A percentile compares a stretch with the other conserved stretches of the same genome.
These are phyloP conservation scores for Biscogniauxia sp. DNA, from an alignment of 2,329 filamentous ascomycete genomes.

Conservation along the genomic window DNA sequence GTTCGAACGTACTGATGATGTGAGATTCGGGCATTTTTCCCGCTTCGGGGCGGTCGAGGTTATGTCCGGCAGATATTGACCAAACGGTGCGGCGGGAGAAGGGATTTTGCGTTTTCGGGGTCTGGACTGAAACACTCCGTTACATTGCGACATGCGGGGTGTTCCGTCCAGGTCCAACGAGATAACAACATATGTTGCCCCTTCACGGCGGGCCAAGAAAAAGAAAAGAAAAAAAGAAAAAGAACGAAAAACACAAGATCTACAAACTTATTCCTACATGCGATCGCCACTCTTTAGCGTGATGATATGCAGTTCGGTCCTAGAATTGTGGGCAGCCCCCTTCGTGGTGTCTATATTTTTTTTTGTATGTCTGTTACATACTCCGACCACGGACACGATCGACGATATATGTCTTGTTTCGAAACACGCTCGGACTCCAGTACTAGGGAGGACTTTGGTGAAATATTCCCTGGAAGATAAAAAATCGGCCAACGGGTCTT, in stretches of 20 bases:
- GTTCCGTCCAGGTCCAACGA: constrained; percentile 12
- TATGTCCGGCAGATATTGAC: constrained; percentile 1
- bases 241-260: background rate
- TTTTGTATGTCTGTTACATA: background rate
- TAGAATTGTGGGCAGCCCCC: background rate
- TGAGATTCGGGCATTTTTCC: constrained; percentile 21
- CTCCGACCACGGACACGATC: background rate
- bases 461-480: background rate
- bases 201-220: background rate
- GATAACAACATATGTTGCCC: constrained; percentile 3
- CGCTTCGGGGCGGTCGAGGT: constrained; percentile 11
- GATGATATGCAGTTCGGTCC: background rate
- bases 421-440: background rate
- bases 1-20: constrained; percentile 14
- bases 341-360: background rate
- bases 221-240: background rate
- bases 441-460: background rate
- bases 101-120: constrained; percentile 13
- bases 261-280: background rate
- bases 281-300: background rate
- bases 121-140: constrained; percentile 15
- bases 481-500: background rate
- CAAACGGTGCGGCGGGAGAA: constrained; percentile 14
- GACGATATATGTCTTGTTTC: background rate
- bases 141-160: constrained; percentile 26